Evolutionary conservation across 2,329 filamentous ascomycete species (phyloP).

Genomic region (Phialophora chinensis): DNA sequence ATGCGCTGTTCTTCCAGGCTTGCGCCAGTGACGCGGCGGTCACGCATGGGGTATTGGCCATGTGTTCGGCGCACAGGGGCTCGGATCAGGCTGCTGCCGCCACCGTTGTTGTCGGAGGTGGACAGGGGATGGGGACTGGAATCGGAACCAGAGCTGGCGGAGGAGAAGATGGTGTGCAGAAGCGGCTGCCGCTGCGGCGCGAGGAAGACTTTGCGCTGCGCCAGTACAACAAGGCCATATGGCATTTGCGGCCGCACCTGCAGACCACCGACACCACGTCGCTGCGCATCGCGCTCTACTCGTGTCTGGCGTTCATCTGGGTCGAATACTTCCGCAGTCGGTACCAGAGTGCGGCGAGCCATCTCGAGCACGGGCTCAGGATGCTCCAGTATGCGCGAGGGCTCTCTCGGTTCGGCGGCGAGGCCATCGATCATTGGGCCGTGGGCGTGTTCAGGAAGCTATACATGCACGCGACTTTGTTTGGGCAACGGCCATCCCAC

Average conservation of each 20-base stretch:
- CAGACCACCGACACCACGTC: slow-evolving; percentile 40
- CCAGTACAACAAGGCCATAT: slow-evolving; percentile 53
- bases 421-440: slow-evolving; percentile 29
- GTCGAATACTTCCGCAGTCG: slow-evolving; percentile 50
- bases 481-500: slow-evolving; percentile 34
- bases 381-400: slow-evolving; percentile 35
- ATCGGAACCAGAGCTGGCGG: too few relatives aligned
- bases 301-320: slow-evolving; percentile 51
- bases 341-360: slow-evolving; percentile 41
- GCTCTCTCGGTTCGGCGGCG: not conserved
- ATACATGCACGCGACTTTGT: slow-evolving; percentile 41
- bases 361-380: slow-evolving; percentile 45
- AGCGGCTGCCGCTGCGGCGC: not conserved
- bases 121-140: too few relatives aligned
- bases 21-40: slow-evolving; percentile 49
- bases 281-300: slow-evolving; percentile 48
- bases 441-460: slow-evolving; percentile 42
- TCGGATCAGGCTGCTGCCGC: slow-evolving; percentile 13
- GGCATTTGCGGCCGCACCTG: slow-evolving; percentile 44
- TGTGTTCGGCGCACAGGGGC: slow-evolving; percentile 47
- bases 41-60: slow-evolving; percentile 50
- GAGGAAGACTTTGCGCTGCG: slow-evolving; percentile 43
- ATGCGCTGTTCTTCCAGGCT: slow-evolving; percentile 49
- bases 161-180: not conserved
- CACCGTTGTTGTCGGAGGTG: not conserved